Conservation (phyloP, 306 rosid species). For the Hippophae gyantsensis region DNA sequence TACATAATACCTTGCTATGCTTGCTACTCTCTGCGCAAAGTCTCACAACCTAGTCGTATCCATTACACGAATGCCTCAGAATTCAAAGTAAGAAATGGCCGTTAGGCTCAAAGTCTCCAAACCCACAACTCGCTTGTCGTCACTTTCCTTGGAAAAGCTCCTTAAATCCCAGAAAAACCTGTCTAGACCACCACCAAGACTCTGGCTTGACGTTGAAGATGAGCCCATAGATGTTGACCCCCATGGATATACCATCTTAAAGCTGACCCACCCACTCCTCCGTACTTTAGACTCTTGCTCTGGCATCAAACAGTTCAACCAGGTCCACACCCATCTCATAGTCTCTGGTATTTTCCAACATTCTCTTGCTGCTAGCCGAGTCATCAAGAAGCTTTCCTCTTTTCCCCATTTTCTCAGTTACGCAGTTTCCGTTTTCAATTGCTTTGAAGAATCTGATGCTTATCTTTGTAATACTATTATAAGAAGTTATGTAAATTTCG, state of each 20-base stretch:
- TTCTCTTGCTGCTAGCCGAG: slow-evolving; percentile 31
- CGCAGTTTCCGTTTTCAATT: slow-evolving; percentile 18
- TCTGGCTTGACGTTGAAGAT: slow-evolving; percentile 19
- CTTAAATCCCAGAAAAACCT: slow-evolving; percentile 22
- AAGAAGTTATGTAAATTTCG: slow-evolving; percentile 28
- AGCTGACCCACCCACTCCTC: slow-evolving; percentile 32
- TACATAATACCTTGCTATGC: no score
- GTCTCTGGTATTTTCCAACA: slow-evolving; percentile 38
- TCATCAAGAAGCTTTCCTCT: slow-evolving; percentile 44
- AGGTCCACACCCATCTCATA: slow-evolving; percentile 34
- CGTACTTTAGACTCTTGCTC: slow-evolving; percentile 31
- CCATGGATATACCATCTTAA: slow-evolving; percentile 21
- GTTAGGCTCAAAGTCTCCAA: slow-evolving; percentile 17
- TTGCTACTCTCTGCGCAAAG: no score
- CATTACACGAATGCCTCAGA: background rate
- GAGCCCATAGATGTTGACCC: slow-evolving; percentile 17
- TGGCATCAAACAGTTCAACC: slow-evolving; percentile 27
- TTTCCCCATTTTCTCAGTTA: slow-evolving; percentile 6
- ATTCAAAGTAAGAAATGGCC: slow-evolving; percentile 16
- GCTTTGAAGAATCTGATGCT: slow-evolving; percentile 40
- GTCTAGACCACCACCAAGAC: slow-evolving; percentile 21
- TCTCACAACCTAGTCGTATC: no score
- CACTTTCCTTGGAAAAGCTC: slow-evolving; percentile 18
- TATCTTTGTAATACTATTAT: slow-evolving; percentile 47
- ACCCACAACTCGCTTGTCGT: background rate